Percentiles rank a stretch among this genome's conserved stretches.
These are phyloP conservation scores for Solanum rostratum DNA, from an alignment of 257 asterid genomes.

Conservation along the genomic window DNA sequence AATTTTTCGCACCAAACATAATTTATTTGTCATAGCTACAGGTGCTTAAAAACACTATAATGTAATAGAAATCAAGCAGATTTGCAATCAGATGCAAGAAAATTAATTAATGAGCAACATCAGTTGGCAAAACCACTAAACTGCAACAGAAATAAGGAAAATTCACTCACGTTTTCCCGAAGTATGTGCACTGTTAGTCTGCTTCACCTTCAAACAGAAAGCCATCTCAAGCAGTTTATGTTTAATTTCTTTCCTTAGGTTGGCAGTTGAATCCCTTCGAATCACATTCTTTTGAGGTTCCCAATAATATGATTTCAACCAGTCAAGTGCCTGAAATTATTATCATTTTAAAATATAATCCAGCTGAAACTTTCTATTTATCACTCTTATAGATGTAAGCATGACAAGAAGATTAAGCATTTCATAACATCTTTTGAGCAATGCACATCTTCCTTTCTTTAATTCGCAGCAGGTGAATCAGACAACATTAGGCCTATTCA, in stretches of 20 bases:
- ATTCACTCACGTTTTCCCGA: slow-evolving; percentile 48
- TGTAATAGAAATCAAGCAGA: not conserved
- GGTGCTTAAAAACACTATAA: not conserved
- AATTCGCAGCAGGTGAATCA: not conserved
- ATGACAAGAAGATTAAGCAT: not conserved
- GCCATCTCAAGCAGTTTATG: slow-evolving; percentile 44
- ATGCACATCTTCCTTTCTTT: not conserved
- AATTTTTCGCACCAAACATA: not conserved
- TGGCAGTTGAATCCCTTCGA: slow-evolving; percentile 22
- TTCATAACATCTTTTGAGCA: not conserved
- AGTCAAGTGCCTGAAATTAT: slow-evolving; percentile 66
- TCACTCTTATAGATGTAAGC: not conserved
- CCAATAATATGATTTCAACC: slow-evolving; percentile 86
- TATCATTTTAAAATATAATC: not conserved
- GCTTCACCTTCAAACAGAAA: slow-evolving; percentile 37
- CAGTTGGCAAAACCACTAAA: not conserved
- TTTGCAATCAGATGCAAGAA: not conserved
- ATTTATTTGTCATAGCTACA: not conserved
- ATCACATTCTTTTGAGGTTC: slow-evolving; percentile 68
- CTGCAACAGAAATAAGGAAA: not conserved
- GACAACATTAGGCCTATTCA: not conserved
- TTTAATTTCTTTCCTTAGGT: slow-evolving; percentile 49
- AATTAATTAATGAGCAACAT: not conserved
- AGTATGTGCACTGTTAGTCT: slow-evolving; percentile 21
- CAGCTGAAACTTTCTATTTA: not conserved